These are phyloP conservation scores for Eucalyptus curtisii DNA, from an alignment of 345 rosid species.

Conservation along the genomic window DNA sequence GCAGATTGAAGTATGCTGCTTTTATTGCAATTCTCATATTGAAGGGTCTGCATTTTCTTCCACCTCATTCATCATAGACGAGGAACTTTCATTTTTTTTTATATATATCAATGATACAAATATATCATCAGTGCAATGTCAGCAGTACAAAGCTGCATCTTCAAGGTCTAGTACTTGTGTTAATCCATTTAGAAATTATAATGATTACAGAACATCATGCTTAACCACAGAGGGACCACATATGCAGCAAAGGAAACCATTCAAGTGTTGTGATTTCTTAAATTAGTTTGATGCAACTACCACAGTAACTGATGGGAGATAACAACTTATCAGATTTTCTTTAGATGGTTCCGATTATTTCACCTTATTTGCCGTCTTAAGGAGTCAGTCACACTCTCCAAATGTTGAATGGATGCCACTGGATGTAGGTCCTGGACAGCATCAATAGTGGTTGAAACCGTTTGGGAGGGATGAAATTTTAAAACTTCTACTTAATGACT, in stretches of 20 bases:
- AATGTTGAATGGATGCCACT: neutral
- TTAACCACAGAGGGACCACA: neutral
- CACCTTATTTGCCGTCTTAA: neutral
- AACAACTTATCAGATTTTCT: neutral
- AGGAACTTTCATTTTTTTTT: neutral
- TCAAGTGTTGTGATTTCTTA: neutral
- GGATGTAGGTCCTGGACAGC: neutral
- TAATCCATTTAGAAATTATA: neutral
- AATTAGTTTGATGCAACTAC: neutral
- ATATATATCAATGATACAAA: neutral
- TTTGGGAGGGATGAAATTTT: neutral
- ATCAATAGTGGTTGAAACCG: neutral
- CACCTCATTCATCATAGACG: neutral
- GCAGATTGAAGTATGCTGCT: conserved; percentile 65
- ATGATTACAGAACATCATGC: neutral
- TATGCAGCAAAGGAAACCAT: neutral
- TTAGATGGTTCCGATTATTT: neutral
- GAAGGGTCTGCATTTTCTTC: neutral
- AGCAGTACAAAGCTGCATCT: neutral
- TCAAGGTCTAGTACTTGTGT: neutral
- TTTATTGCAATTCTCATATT: neutral
- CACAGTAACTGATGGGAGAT: neutral
- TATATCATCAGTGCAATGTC: neutral
- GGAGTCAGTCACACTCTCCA: neutral
- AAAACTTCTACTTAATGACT: neutral